These are phyloP conservation scores for Sporisorium scitamineum DNA, from an alignment of 1,284 basidiomycete species.

Conservation along the genomic window DNA sequence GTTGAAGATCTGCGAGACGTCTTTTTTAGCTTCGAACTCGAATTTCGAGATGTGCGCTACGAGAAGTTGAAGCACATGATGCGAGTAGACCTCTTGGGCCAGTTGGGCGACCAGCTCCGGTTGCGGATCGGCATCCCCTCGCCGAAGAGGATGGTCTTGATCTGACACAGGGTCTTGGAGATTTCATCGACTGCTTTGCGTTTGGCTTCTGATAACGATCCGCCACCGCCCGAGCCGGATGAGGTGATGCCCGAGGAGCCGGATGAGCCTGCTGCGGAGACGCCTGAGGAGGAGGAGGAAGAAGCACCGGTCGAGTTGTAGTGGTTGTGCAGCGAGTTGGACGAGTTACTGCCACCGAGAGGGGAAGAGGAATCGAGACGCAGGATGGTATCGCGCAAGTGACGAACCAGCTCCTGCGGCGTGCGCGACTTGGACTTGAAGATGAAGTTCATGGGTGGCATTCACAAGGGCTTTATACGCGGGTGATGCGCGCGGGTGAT, in stretches of 20 bases:
- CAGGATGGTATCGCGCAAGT: conserved; percentile 58
- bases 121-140: conserved; percentile 82
- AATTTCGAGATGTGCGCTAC: conserved; percentile 84
- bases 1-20: conserved; percentile 96
- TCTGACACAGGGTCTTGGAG: conserved; percentile 86
- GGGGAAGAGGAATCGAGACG: conserved; percentile 54
- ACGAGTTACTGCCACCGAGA: conserved; percentile 24
- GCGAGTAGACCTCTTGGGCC: conserved; percentile 93
- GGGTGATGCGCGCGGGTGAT: neutral
- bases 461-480: neutral
- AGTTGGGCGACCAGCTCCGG: conserved; percentile 77
- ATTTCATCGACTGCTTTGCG: conserved; percentile 85
- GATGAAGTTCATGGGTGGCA: conserved; percentile 66
- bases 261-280: conserved; percentile 22
- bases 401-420: conserved; percentile 62
- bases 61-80: conserved; percentile 85
- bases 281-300: conserved; percentile 17
- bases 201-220: conserved; percentile 22
- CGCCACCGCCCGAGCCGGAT: conserved; percentile 16
- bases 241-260: conserved; percentile 15
- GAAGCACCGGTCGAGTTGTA: conserved; percentile 16
- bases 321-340: conserved; percentile 29
- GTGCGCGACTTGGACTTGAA: conserved; percentile 66
- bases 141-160: conserved; percentile 86
- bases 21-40: conserved; percentile 93